Evolutionary conservation across 192 early-diverging fungal genomes (phyloP).

Genomic region (Chytriomyces hyalinus): DNA sequence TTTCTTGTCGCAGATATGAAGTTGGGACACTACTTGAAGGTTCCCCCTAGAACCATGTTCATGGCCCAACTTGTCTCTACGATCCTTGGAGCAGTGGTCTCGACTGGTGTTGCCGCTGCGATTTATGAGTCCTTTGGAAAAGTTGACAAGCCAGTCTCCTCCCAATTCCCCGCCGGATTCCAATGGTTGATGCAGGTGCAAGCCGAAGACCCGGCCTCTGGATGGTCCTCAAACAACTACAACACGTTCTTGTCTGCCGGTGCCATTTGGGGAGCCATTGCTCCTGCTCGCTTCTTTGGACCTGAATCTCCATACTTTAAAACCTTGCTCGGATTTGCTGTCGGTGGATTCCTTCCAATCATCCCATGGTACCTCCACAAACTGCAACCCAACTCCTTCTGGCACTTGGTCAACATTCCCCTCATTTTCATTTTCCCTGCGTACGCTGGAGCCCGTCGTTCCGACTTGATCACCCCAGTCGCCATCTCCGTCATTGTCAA

Average conservation of each 20-base stretch:
- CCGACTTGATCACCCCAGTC: constrained; percentile 4
- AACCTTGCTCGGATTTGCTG: constrained; percentile 27
- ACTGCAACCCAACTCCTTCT: constrained; percentile 24
- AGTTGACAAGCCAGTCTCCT: background rate
- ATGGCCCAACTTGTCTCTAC: constrained; percentile 59
- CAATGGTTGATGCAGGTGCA: constrained; percentile 20
- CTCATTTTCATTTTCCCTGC: background rate
- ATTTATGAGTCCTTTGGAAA: constrained; percentile 32
- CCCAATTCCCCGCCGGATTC: background rate
- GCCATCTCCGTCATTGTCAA: background rate
- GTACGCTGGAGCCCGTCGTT: background rate
- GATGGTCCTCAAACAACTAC: constrained; percentile 35
- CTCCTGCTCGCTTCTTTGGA: constrained; percentile 64
- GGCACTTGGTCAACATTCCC: constrained; percentile 22
- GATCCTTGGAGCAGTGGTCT: constrained; percentile 45
- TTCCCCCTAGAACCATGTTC: constrained; percentile 69
- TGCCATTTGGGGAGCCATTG: constrained; percentile 60
- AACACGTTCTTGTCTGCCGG: constrained; percentile 33
- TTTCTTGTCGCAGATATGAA: constrained; percentile 74
- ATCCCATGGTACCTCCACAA: constrained; percentile 46
- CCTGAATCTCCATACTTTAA: constrained; percentile 31
- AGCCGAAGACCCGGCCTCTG: constrained; percentile 36
- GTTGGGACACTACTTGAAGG: constrained; percentile 75
- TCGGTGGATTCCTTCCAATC: constrained; percentile 47
- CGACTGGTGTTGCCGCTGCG: constrained; percentile 4